A percentile compares a stretch with the other conserved stretches of the same genome.
Evolutionary conservation across 352 stramenopile species (phyloP).

Genomic region (Sclerospora graminicola): DNA sequence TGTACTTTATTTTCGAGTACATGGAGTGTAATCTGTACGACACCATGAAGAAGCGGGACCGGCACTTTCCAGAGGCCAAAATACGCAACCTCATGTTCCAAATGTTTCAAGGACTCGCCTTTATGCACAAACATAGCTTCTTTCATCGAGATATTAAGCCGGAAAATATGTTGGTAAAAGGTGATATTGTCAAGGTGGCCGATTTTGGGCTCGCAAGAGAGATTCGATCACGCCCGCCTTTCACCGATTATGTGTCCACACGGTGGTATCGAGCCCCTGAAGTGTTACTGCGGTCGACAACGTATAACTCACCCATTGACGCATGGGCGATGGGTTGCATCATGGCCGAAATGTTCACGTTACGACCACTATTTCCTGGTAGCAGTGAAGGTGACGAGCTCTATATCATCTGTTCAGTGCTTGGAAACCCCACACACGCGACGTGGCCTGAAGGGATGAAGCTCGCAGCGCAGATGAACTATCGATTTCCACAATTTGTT

Average conservation of each 20-base stretch:
- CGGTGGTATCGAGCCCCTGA: conserved; percentile 98
- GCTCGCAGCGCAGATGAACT: conserved; percentile 93
- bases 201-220: conserved; percentile 97
- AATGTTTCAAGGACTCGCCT: conserved; percentile 94
- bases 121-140: conserved; percentile 98
- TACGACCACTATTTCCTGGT: conserved; percentile 96
- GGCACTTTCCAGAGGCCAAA: conserved; percentile 87
- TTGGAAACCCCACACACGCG: conserved; percentile 85
- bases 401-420: conserved; percentile 95
- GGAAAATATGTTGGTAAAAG: conserved; percentile 96
- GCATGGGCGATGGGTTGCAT: conserved; percentile 97
- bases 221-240: conserved; percentile 85
- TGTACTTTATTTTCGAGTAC: conserved; percentile 99
- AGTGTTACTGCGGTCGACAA: conserved; percentile 89
- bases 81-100: conserved; percentile 97
- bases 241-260: conserved; percentile 98
- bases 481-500: conserved; percentile 92
- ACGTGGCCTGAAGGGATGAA: conserved; percentile 93
- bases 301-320: conserved; percentile 97
- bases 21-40: conserved; percentile 98
- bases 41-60: conserved; percentile 90
- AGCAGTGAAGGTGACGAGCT: conserved; percentile 95
- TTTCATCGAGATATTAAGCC: conserved; percentile 99
- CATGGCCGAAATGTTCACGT: conserved; percentile 95
- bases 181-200: conserved; percentile 93